phyloP scores from a whole-genome alignment of 2,329 filamentous ascomycete species.

The Arthrocladium fulminans region DNA sequence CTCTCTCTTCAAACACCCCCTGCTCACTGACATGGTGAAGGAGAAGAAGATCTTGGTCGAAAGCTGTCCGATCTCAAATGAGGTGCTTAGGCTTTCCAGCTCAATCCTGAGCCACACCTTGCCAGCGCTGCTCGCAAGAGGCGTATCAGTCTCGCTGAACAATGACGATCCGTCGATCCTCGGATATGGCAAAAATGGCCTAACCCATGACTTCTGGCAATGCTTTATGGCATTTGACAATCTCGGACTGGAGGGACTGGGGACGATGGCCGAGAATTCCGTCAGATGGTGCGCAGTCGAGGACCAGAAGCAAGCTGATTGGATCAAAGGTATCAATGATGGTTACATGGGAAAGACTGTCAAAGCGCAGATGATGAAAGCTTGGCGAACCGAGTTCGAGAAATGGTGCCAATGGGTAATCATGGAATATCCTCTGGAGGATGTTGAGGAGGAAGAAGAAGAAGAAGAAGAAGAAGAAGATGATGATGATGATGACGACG shows the following conservation, averaged over 20 bases:
- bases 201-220: slow-evolving; percentile 93
- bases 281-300: slow-evolving; percentile 84
- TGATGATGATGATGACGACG: slow-evolving; percentile 17
- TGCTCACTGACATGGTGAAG: slow-evolving; percentile 80
- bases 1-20: slow-evolving; percentile 81
- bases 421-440: slow-evolving; percentile 56
- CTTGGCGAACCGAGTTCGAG: slow-evolving; percentile 80
- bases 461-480: slow-evolving; percentile 20
- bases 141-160: slow-evolving; percentile 72
- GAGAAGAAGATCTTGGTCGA: slow-evolving; percentile 82
- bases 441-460: slow-evolving; percentile 33
- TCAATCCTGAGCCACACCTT: slow-evolving; percentile 71
- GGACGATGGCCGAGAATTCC: slow-evolving; percentile 83
- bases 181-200: slow-evolving; percentile 69
- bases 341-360: slow-evolving; percentile 62
- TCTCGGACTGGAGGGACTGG: slow-evolving; percentile 76
- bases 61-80: slow-evolving; percentile 84
- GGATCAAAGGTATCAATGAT: slow-evolving; percentile 63
- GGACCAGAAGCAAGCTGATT: slow-evolving; percentile 62
- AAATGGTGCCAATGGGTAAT: slow-evolving; percentile 86
- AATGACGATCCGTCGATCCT: slow-evolving; percentile 89
- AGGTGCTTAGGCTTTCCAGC: slow-evolving; percentile 69
- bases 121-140: slow-evolving; percentile 73
- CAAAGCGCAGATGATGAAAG: slow-evolving; percentile 62
- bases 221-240: slow-evolving; percentile 86